Evolutionary conservation across 768 basidiomycete genomes (phyloP), one percentile per base, ranked within the genome.

Genomic region (Pisolithus sp.): DNA sequence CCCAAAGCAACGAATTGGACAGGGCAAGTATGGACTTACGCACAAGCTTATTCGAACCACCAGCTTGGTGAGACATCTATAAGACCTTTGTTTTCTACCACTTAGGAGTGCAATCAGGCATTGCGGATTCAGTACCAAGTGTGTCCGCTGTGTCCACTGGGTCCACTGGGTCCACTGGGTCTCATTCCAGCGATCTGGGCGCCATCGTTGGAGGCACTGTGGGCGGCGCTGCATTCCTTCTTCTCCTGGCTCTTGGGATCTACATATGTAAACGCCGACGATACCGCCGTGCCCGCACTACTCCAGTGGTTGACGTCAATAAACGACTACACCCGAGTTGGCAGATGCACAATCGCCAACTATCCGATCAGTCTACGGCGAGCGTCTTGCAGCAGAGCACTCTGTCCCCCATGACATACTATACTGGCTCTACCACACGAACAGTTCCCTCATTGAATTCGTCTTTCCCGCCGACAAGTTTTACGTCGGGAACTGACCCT

Each of bases 181-280:
- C 51, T 21, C 21, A 39, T 4, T 52, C 51, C 30, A 21, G 4
- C 7, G 4, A 52, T 37, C 26, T 52, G 9, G 48, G 38, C 40
- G 36, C 15, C 21, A 51, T 52, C 47, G 28, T 52, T n/a, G 51
- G 51, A 2, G 48, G 48, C 13, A 39, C 48, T 18, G 10, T 52
- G 7, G 49, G 51, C 8, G 10, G 46, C 5, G 39, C 37, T 20
- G 48, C 37, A n/a, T 20, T 38, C 15, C 9, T 52, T 36, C 26
- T 48, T n/a, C 28, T 51, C 49, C 20, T 52, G 7, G 51, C 38
- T 6, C 1, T 52, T 26, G 36, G 51, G 8, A 48, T 24, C 46
- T 52, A 51, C 34, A 30, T 52, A 24, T 45, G 26, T 17, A 45
- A 45, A 45, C 43, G 43, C 15, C 43, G 26, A 4, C 12, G n/a